These are phyloP conservation scores for Manihot esculenta DNA, from an alignment of 441 rosid genomes.

Conservation along the genomic window DNA sequence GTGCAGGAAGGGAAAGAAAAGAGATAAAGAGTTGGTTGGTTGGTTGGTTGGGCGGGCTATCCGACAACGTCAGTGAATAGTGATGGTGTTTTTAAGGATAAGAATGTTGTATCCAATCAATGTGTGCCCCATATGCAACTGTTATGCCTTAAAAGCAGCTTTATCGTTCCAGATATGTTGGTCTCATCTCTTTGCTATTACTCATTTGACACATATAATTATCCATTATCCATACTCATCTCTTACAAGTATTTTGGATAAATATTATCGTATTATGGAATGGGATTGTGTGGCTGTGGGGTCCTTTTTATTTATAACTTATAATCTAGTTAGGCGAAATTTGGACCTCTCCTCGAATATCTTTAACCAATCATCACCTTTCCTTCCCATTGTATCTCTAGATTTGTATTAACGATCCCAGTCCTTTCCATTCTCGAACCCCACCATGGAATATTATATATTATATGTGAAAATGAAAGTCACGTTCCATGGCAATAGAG, in stretches of 20 bases:
- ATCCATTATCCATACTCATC: conserved; percentile 20
- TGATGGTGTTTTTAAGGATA: conserved; percentile 27
- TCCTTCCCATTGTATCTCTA: not conserved
- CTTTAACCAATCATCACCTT: conserved; percentile 14
- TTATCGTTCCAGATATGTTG: not conserved
- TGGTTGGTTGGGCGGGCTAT: too few relatives aligned
- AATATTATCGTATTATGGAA: not conserved
- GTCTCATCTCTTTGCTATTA: not conserved
- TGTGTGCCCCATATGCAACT: conserved; percentile 2
- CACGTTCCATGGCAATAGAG: not conserved
- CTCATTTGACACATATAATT: not conserved
- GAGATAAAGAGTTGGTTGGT: too few relatives aligned
- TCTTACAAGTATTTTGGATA: conserved; percentile 1
- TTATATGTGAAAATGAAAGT: conserved; percentile 27
- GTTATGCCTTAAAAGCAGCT: conserved; percentile 7
- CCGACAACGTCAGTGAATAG: not conserved
- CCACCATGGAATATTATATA: too few relatives aligned
- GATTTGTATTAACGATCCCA: not conserved
- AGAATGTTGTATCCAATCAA: conserved; percentile 16
- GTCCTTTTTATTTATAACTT: not conserved
- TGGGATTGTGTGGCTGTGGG: conserved; percentile 10
- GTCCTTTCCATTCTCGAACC: too few relatives aligned
- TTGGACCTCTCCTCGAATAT: conserved; percentile 5
- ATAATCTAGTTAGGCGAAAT: conserved; percentile 19
- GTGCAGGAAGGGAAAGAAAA: too few relatives aligned